Percentiles rank a stretch among this genome's conserved stretches.
phyloP scores from a whole-genome alignment of 2,329 filamentous ascomycete genomes.

The Celoporthe dispersa region DNA sequence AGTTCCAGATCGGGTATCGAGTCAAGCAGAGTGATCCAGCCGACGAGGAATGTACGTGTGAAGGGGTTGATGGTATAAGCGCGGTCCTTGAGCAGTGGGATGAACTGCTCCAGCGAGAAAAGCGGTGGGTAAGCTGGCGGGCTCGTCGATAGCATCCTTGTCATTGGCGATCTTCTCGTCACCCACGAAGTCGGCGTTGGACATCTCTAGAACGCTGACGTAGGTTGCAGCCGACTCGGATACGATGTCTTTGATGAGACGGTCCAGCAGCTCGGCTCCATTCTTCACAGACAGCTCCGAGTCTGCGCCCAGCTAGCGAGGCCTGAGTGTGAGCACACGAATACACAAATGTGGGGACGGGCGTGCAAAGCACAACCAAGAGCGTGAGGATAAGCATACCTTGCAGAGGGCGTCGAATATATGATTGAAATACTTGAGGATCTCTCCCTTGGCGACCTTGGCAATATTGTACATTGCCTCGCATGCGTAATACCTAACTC shows the following conservation, averaged over 20 bases:
- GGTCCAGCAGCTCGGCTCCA: constrained; percentile 91
- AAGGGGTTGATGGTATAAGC: constrained; percentile 95
- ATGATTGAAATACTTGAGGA: constrained; percentile 95
- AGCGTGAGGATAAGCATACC: constrained; percentile 53
- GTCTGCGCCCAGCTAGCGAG: constrained; percentile 83
- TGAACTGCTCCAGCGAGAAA: constrained; percentile 93
- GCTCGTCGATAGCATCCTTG: constrained; percentile 49
- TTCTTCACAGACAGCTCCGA: constrained; percentile 98
- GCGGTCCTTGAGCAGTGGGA: constrained; percentile 89
- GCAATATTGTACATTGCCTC: constrained; percentile 99
- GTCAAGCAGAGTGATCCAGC: constrained; percentile 93
- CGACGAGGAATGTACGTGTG: constrained; percentile 91
- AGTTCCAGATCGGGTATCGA: constrained; percentile 96
- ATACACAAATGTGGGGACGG: neutral
- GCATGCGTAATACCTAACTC: constrained; percentile 96
- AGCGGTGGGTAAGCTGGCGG: constrained; percentile 70
- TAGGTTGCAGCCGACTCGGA: constrained; percentile 95
- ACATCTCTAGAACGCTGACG: constrained; percentile 80
- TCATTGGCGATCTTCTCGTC: constrained; percentile 55
- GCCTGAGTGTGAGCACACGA: constrained; percentile 24
- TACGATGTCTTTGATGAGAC: constrained; percentile 94
- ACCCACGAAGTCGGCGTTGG: constrained; percentile 42
- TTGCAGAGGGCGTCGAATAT: constrained; percentile 98
- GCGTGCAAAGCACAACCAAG: neutral
- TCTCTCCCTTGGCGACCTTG: constrained; percentile 98